phyloP scores from a whole-genome alignment of 805 yeast genomes.

The Nakazawaea siamensis region DNA sequence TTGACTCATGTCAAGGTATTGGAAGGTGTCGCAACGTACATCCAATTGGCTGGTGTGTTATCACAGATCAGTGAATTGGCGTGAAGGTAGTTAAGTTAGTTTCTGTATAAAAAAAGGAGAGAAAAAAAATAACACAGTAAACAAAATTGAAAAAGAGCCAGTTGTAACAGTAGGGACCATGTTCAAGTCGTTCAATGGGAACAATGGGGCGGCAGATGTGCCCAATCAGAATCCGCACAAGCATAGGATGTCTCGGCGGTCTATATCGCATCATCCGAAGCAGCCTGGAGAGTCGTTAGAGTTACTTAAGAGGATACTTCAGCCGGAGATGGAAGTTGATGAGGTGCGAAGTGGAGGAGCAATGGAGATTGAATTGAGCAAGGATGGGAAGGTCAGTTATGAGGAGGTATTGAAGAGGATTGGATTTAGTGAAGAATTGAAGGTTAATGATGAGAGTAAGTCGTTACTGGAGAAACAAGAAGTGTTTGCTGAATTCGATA shows the following conservation, averaged over 20 bases:
- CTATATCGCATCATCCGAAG: constrained; percentile 19
- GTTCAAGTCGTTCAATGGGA: no score
- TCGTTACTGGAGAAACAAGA: constrained; percentile 10
- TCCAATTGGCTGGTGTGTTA: constrained; percentile 79
- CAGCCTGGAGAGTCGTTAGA: constrained; percentile 7
- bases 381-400: no score
- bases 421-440: no score
- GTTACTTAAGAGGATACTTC: constrained; percentile 13
- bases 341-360: no score
- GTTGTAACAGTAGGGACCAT: constrained; percentile 2
- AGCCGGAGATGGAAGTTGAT: constrained; percentile 21
- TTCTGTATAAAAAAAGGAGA: no score
- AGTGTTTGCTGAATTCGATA: constrained; percentile 20
- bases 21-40: constrained; percentile 85
- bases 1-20: constrained; percentile 84
- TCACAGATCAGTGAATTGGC: constrained; percentile 44
- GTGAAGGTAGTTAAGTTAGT: no score
- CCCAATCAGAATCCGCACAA: constrained; percentile 10
- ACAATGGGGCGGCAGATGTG: no score
- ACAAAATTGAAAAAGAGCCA: neutral
- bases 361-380: constrained; percentile 10
- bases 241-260: constrained; percentile 19
- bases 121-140: neutral
- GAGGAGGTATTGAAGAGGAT: no score
- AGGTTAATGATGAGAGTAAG: constrained; percentile 1